Evolutionary conservation across 805 yeast genomes (phyloP), one percentile per base, ranked within the genome.

Genomic region (Grigorovia yakushimaensis): DNA sequence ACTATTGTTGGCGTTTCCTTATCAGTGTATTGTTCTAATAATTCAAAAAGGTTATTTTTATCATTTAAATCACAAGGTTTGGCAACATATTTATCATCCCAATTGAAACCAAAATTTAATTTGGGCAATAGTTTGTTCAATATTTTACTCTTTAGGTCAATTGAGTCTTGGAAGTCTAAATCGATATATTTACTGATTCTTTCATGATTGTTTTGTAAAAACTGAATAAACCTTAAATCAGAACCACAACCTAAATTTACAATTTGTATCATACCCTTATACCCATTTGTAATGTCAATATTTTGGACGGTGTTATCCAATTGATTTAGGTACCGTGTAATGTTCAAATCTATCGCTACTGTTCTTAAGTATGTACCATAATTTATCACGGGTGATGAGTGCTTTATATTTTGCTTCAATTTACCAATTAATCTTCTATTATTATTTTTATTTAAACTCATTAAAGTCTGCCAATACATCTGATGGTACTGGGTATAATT

Each of bases 291-390:
- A n/a, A n/a, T n/a, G n/a, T n/a, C n/a, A n/a, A n/a, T 9, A 3
- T 19, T 23, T 20, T 23, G 3, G 3, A 21, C 21, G 10, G 9
- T 9, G 3, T 23, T 15, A 20, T 4, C 11, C 37, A 33, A 9
- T 11, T 38, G 18, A 5, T 52, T 39, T 2, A 79, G 42, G 51
- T 79, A 81, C 19, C 60, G 55, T 2, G 69, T 60, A 2, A 80
- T 62, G 0, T 77, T 64, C 7, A 56, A 19, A 56, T 82, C 79
- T 23, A 83, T 75, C 17, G 78, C 62, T 17, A 55, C 60, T 0
- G 85, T 79, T 36, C 91, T 65, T 19, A 82, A 64, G 60, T 78
- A 83, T 0, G 88, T 81, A 0, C 89, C 89, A 43, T 84, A 64
- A 54, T 83, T 84, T 55, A 84, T 82, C 18, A 83, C 70, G 0